Conservation (phyloP, 441 rosid genomes). For the Corymbia calophylla region DNA sequence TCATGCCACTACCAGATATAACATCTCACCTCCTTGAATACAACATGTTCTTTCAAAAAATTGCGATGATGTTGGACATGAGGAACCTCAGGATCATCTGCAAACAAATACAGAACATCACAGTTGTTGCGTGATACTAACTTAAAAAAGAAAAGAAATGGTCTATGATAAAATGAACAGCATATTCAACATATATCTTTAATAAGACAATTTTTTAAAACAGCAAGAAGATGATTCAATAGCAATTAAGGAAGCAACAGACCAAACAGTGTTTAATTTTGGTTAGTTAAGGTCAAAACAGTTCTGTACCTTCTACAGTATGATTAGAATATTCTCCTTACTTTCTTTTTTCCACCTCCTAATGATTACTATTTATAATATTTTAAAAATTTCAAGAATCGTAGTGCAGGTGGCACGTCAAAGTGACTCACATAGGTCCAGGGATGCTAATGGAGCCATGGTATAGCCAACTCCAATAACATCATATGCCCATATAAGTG, state of each 20-base stretch:
- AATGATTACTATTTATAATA: neutral
- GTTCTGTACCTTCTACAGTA: neutral
- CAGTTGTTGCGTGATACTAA: neutral
- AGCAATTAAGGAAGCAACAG: neutral
- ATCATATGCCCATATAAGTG: neutral
- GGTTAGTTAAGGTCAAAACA: neutral
- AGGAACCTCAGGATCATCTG: slow-evolving; percentile 91
- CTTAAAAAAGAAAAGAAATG: neutral
- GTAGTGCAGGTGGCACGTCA: neutral
- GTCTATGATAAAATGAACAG: neutral
- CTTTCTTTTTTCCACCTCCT: neutral
- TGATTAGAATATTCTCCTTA: neutral
- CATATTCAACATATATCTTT: neutral
- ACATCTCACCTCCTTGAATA: slow-evolving; percentile 82
- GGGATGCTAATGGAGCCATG: neutral
- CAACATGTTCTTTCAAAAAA: slow-evolving; percentile 88
- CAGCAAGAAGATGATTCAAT: neutral
- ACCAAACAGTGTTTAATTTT: neutral
- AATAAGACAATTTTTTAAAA: neutral
- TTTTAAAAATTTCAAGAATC: neutral
- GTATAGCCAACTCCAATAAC: neutral
- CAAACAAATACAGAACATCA: slow-evolving; percentile 14
- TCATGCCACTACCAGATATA: neutral
- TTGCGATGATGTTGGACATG: slow-evolving; percentile 75
- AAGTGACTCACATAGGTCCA: neutral